Evolutionary conservation across 345 rosid genomes (phyloP).

Genomic region (Pistacia integerrima): DNA sequence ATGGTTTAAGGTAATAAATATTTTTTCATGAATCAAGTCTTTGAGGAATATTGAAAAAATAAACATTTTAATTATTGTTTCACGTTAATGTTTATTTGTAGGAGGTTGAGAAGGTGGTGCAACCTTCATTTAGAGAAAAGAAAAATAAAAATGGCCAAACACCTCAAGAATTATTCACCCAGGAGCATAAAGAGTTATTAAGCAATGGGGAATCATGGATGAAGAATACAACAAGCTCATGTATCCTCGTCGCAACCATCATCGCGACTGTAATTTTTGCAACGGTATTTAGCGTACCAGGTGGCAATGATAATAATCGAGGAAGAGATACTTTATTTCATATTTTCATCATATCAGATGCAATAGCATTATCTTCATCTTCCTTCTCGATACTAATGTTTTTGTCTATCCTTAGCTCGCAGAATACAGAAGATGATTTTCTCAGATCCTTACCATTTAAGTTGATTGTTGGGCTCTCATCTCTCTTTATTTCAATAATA

Average conservation of each 20-base stretch:
- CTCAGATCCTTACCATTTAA: background rate
- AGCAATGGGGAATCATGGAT: slow-evolving; percentile 20
- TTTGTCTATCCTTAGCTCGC: background rate
- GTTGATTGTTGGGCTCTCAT: background rate
- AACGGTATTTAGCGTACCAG: slow-evolving; percentile 8
- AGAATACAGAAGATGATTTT: background rate
- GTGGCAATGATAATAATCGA: background rate
- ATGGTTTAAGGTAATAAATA: slow-evolving; percentile 23
- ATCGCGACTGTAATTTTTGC: slow-evolving; percentile 12
- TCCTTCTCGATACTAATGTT: background rate
- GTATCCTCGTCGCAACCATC: slow-evolving; percentile 22
- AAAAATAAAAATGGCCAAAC: background rate
- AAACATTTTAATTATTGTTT: background rate
- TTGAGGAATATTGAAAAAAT: background rate
- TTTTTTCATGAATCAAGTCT: background rate
- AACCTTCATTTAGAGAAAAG: background rate
- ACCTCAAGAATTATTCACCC: background rate
- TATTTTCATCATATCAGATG: background rate
- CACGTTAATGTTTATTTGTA: background rate
- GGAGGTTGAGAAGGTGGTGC: slow-evolving; percentile 23
- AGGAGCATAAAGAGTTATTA: slow-evolving; percentile 1
- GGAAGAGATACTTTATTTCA: slow-evolving; percentile 6
- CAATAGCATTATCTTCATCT: background rate
- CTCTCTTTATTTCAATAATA: background rate
- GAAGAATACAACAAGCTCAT: slow-evolving; percentile 2